A percentile compares a stretch with the other conserved stretches of the same genome.
Conservation (phyloP, 2,329 filamentous ascomycete species). For the Botrytis tulipae region DNA sequence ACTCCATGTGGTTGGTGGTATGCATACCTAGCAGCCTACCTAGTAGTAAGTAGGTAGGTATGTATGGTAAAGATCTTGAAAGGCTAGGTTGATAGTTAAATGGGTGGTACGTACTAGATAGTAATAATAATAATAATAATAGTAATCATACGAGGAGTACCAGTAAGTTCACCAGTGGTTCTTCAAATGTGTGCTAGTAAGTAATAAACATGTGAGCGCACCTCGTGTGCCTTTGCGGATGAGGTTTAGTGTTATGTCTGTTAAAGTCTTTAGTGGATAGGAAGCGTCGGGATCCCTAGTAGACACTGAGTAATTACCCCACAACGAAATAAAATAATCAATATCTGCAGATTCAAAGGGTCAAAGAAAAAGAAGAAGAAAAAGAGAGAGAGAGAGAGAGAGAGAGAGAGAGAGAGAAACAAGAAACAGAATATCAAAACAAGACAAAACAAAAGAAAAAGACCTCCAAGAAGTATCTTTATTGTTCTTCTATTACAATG, state of each 20-base stretch:
- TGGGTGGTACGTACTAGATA: neutral
- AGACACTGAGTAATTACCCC: neutral
- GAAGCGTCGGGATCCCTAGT: neutral
- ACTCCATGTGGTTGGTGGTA: neutral
- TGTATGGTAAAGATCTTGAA: neutral
- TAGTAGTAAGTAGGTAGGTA: no score
- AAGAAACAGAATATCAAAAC: neutral
- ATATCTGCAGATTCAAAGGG: constrained; percentile 4
- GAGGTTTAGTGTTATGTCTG: neutral
- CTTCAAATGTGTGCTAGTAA: neutral
- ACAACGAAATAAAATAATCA: constrained; percentile 9
- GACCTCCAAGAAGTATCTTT: neutral
- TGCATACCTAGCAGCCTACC: neutral
- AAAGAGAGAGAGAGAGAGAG: neutral
- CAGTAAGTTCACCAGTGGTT: no score
- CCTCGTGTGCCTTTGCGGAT: neutral
- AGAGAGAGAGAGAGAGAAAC: neutral
- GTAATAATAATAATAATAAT: neutral
- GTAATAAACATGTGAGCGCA: neutral
- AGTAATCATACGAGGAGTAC: no score
- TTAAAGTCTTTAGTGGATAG: neutral
- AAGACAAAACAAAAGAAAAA: neutral
- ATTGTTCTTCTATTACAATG: constrained; percentile 30
- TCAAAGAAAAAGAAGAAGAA: neutral
- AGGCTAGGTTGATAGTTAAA: neutral